Evolutionary conservation across 2,329 filamentous ascomycete genomes (phyloP), one percentile per base, ranked within the genome.

Genomic region (Ophiostoma sp.): DNA sequence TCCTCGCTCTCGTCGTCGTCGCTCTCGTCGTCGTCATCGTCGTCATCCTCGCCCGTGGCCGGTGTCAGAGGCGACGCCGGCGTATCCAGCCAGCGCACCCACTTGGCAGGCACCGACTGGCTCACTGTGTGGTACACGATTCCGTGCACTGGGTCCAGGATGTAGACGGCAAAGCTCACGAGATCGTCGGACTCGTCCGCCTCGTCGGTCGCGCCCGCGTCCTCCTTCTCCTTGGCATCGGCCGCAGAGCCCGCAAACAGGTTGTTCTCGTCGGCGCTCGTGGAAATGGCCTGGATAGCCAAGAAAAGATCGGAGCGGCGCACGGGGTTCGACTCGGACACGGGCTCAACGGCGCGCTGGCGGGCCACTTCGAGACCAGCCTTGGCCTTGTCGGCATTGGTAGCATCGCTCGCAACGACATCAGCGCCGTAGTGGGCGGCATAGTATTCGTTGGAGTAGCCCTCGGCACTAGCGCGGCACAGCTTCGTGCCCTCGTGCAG

Each of bases 251-350:
- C 78, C 72, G 87, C 80, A 76, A 97, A 97, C 1, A 96, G 81
- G 1, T 87, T 84, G 7, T 40, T 42, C 44, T 63, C 63, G 14
- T 41, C 60, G 5, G 69, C 12, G 73, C 83, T 78, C 1, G 87
- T 45, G 12, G 58, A 18, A 74, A 98, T 87, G 9, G 95, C 92
- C 79, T 99, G 95, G 45, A 99, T 89, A n/a, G 93, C 87, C 44
- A 99, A 83, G 84, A 99, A 99, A 71, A 99, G 91, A 76, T 99
- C 92, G 69, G 91, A 96, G 75, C 90, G 96, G 69, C 95, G 87
- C 12, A 96, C 92, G 0, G 95, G 94, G 77, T 97, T 98, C 58
- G 84, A 86, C 77, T 96, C 92, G 78, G 87, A 92, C 55, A 96
- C 79, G 2, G 89, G 85, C 77, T 96, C 88, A 0, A 90, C 89